phyloP scores from a whole-genome alignment of 768 basidiomycete species.

The Panellus pusillus region DNA sequence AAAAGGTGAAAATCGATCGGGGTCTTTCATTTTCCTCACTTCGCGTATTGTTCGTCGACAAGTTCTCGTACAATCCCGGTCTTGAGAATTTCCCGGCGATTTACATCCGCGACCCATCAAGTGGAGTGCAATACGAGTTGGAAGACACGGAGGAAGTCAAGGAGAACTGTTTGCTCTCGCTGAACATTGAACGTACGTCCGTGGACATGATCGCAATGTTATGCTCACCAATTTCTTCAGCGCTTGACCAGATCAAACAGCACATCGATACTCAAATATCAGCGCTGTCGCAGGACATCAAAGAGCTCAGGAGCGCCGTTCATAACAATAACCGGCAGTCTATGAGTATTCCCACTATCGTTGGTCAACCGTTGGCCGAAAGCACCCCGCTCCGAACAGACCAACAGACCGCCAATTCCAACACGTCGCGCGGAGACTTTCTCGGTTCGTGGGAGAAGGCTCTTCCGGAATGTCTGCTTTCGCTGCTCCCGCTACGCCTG shows the following conservation, averaged over 20 bases:
- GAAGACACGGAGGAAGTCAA: slow-evolving; percentile 93
- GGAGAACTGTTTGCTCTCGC: slow-evolving; percentile 82
- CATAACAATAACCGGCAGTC: slow-evolving; percentile 54
- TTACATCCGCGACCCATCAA: slow-evolving; percentile 89
- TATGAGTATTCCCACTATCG: slow-evolving; percentile 43
- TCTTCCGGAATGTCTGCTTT: slow-evolving; percentile 27
- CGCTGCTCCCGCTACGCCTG: slow-evolving; percentile 26
- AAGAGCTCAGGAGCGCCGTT: slow-evolving; percentile 77
- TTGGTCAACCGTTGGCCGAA: slow-evolving; percentile 59
- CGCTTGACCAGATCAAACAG: slow-evolving; percentile 97
- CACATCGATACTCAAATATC: slow-evolving; percentile 95
- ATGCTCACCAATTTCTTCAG: slow-evolving; percentile 42
- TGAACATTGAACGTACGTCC: slow-evolving; percentile 94
- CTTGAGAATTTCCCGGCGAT: slow-evolving; percentile 93
- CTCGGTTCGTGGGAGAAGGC: slow-evolving; percentile 61
- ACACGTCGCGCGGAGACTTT: slow-evolving; percentile 69
- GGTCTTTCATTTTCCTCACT: slow-evolving; percentile 72
- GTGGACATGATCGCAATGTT: not conserved
- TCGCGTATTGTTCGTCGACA: slow-evolving; percentile 89
- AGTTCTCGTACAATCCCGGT: slow-evolving; percentile 91
- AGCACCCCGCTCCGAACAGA: slow-evolving; percentile 63
- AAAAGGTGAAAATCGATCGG: slow-evolving; percentile 75
- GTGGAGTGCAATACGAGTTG: slow-evolving; percentile 92
- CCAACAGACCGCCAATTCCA: slow-evolving; percentile 78
- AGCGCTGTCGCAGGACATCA: slow-evolving; percentile 80